Evolutionary conservation across 371 early-diverging fungal species (phyloP), one percentile per base, ranked within the genome.

Genomic region (Mortierella sp.): DNA sequence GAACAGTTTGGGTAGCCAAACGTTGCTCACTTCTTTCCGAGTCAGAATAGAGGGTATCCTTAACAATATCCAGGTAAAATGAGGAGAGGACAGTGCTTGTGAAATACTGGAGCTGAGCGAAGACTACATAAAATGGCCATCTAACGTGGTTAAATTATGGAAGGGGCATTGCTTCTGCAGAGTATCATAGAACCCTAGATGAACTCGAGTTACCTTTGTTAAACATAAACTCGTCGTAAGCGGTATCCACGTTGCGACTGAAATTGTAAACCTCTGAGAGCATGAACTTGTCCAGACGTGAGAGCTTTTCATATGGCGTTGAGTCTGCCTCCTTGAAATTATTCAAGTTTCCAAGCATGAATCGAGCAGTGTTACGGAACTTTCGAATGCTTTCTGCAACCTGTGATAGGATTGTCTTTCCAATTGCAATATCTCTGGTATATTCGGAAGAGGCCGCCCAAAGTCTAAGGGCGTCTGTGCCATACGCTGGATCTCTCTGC

Each of bases 381-480:
- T 95, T 95, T 66, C 93, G 88, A 64, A 93, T 74, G 15, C 73
- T 85, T n/a, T 93, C 92, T 37, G 88, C 88, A 19, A 90, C 82
- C 68, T 88, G 85, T 0, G 87, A 80, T 64, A 95, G 83, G 19
- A 94, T 83, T 5, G 85, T 84, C 47, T 87, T 87, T 0, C 95
- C 94, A 59, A 97, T 88, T 26, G 86, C 82, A 25, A 95, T 89
- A 69, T 97, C 96, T 64, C 85, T 84, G 12, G 92, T 90, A 67
- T 93, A 94, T 76, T 96, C 94, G 55, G 94, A 89, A 7, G 91
- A 92, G 4, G 95, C 95, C 5, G 93, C 92, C 92, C 95, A 94
- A 46, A 95, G 80, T 43, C 97, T 89, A 58, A 97, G 82, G 14
- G 92, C 87, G 79, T 97, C 97, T 5, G 89, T 90, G 45, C 97